These are phyloP conservation scores for Dalbergia cultrata DNA, from an alignment of 306 rosid species.

Conservation along the genomic window DNA sequence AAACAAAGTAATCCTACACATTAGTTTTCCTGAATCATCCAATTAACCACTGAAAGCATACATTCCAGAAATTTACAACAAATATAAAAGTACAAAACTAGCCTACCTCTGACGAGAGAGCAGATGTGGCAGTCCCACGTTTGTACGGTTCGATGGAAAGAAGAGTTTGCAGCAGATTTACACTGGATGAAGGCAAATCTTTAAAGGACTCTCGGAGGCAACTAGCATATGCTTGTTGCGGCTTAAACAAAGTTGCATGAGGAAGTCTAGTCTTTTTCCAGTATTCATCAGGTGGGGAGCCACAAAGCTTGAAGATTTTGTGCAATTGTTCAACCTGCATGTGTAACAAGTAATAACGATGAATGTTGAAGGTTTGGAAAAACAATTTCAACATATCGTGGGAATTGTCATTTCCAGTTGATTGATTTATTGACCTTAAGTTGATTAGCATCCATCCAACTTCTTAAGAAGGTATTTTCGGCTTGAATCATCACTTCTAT, in stretches of 20 bases:
- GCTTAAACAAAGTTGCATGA: slow-evolving; percentile 83
- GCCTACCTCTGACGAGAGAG: slow-evolving; percentile 86
- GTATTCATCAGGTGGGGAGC: slow-evolving; percentile 93
- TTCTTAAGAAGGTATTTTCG: neutral
- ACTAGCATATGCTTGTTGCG: slow-evolving; percentile 84
- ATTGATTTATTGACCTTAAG: slow-evolving; percentile 30
- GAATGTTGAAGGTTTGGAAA: slow-evolving; percentile 29
- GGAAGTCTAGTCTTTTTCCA: slow-evolving; percentile 92
- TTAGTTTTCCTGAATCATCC: slow-evolving; percentile 33
- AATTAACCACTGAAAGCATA: slow-evolving; percentile 17
- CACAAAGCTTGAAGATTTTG: slow-evolving; percentile 97
- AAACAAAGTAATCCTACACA: neutral
- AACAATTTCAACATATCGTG: slow-evolving; percentile 34
- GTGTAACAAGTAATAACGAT: slow-evolving; percentile 29
- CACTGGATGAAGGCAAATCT: slow-evolving; percentile 61
- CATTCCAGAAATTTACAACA: slow-evolving; percentile 34
- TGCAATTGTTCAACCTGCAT: slow-evolving; percentile 90
- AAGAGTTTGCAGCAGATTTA: slow-evolving; percentile 77
- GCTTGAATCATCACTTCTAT: neutral
- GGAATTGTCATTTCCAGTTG: slow-evolving; percentile 22
- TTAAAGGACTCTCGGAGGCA: slow-evolving; percentile 74
- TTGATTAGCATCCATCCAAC: slow-evolving; percentile 25
- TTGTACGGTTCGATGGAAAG: slow-evolving; percentile 93
- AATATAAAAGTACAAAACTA: slow-evolving; percentile 16
- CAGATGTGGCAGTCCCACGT: slow-evolving; percentile 87